Percentiles rank a stretch among this genome's conserved stretches.
These are phyloP conservation scores for Lentinula aciculospora DNA, from an alignment of 768 basidiomycete species.

Conservation along the genomic window DNA sequence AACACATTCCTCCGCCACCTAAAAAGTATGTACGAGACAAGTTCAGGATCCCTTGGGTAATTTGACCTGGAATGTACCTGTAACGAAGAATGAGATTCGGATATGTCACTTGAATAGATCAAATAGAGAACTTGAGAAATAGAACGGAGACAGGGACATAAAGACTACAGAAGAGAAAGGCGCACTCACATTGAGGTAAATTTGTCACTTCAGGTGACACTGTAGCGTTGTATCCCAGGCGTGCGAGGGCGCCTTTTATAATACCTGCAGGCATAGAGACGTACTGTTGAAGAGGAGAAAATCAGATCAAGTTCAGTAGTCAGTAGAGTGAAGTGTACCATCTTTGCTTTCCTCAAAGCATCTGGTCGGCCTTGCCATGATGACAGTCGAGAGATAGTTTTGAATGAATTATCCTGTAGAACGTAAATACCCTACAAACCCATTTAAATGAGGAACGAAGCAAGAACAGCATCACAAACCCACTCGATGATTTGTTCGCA, in stretches of 20 bases:
- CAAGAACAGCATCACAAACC: constrained; percentile 17
- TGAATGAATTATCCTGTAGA: constrained; percentile 87
- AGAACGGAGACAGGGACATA: too few species aligned
- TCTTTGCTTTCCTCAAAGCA: constrained; percentile 61
- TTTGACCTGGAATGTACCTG: constrained; percentile 86
- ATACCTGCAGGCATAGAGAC: constrained; percentile 79
- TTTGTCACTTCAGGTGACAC: constrained; percentile 76
- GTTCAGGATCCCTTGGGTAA: constrained; percentile 53
- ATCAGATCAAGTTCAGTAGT: not conserved
- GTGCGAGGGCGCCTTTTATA: constrained; percentile 73
- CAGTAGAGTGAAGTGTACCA: constrained; percentile 40
- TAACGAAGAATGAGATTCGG: not conserved
- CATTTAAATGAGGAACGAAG: not conserved
- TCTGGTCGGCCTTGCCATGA: constrained; percentile 76
- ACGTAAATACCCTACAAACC: constrained; percentile 79
- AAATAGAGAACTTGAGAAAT: too few species aligned
- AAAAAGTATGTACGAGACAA: not conserved
- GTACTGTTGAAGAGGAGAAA: constrained; percentile 43
- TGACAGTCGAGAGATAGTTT: constrained; percentile 75
- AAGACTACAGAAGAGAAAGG: not conserved
- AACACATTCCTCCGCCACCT: too few species aligned
- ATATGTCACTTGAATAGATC: not conserved
- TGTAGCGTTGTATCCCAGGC: constrained; percentile 70
- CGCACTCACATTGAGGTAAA: constrained; percentile 73
- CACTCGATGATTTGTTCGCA: constrained; percentile 92